Evolutionary conservation across 169 alveolate genomes (phyloP).

Genomic region (Plasmodium vinckei): DNA sequence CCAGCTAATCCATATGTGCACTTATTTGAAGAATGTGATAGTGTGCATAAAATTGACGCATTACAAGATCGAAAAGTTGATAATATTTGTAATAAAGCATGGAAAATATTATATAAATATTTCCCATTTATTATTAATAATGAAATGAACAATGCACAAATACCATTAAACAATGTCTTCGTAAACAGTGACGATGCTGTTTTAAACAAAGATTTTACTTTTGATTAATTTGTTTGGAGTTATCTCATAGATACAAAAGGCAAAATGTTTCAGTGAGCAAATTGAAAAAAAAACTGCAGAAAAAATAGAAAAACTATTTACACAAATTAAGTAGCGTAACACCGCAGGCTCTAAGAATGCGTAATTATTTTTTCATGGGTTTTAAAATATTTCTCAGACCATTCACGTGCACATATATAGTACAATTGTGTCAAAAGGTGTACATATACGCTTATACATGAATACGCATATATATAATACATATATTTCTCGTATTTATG

Average conservation of each 20-base stretch:
- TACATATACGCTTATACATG: no score
- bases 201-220: constrained; percentile 67
- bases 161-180: constrained; percentile 57
- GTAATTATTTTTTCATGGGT: no score
- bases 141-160: constrained; percentile 74
- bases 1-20: constrained; percentile 89
- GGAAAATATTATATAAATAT: constrained; percentile 81
- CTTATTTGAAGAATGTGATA: constrained; percentile 88
- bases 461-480: no score
- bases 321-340: no score
- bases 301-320: no score
- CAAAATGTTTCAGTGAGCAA: not conserved
- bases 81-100: constrained; percentile 81
- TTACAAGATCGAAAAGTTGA: constrained; percentile 85
- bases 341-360: no score
- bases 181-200: constrained; percentile 69
- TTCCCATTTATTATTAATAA: constrained; percentile 83
- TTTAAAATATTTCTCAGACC: no score
- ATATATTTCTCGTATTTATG: no score
- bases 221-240: constrained; percentile 19
- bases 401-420: no score
- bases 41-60: constrained; percentile 81
- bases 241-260: no score
- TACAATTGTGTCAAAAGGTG: no score
- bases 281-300: not conserved